Conservation (phyloP, 345 rosid genomes). For the Eucalyptus tenuipes region DNA sequence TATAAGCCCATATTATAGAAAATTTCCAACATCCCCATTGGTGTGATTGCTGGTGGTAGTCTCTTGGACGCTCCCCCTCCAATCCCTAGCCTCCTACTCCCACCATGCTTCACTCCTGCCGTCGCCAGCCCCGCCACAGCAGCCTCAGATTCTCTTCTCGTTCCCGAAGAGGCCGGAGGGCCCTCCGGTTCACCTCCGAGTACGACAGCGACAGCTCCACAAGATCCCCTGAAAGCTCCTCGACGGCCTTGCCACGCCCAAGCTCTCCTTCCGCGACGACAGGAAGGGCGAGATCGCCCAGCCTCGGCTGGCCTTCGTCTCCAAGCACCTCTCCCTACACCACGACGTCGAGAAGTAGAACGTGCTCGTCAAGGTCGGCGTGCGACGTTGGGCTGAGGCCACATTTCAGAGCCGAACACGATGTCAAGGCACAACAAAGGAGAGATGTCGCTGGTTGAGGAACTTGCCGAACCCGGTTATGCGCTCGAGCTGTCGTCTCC, state of each 20-base stretch:
- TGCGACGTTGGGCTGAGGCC: constrained; percentile 40
- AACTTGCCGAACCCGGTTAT: constrained; percentile 56
- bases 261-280: constrained; percentile 53
- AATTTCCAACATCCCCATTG: no score
- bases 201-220: constrained; percentile 71
- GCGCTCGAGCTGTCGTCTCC: constrained; percentile 63
- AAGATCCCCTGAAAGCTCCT: constrained; percentile 66
- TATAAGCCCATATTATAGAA: no score
- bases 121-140: background rate
- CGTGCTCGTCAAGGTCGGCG: constrained; percentile 19
- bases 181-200: constrained; percentile 67
- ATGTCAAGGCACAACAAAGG: constrained; percentile 85
- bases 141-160: constrained; percentile 1
- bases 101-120: background rate
- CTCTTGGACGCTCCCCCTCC: background rate
- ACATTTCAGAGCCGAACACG: constrained; percentile 59
- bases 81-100: constrained; percentile 9
- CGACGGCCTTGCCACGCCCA: constrained; percentile 61
- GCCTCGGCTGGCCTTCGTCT: constrained; percentile 54
- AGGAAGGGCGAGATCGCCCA: constrained; percentile 53
- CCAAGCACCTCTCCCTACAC: constrained; percentile 52
- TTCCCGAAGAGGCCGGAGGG: constrained; percentile 29
- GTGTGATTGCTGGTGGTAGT: no score
- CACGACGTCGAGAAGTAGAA: constrained; percentile 54
- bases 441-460: constrained; percentile 58